Evolutionary conservation across 1,284 basidiomycete species (phyloP).

Genomic region (Waitea zeae): DNA sequence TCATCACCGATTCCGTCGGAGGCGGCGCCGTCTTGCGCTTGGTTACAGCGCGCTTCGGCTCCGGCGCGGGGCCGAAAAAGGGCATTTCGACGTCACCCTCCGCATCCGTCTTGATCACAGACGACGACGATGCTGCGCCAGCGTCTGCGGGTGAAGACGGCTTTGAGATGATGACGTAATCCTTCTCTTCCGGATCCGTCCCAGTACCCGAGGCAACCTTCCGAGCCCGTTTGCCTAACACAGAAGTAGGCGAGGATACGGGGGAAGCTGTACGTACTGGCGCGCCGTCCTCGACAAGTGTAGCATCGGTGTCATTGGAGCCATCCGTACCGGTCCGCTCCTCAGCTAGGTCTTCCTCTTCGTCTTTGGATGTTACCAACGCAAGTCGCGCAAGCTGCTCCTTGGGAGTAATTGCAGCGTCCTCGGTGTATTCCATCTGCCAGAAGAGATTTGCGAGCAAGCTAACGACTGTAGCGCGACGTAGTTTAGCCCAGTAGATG

Average conservation of each 20-base stretch:
- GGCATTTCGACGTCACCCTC: no score
- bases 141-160: no score
- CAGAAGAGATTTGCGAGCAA: constrained; percentile 69
- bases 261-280: constrained; percentile 10
- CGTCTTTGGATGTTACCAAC: constrained; percentile 77
- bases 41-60: no score
- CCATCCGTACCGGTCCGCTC: constrained; percentile 56
- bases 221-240: no score
- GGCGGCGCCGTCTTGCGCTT: no score
- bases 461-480: constrained; percentile 40
- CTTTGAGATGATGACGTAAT: no score
- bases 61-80: no score
- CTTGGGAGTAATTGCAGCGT: constrained; percentile 62
- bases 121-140: no score
- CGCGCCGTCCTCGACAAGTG: constrained; percentile 60
- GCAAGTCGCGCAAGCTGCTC: constrained; percentile 87
- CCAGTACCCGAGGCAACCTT: no score
- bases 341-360: constrained; percentile 72
- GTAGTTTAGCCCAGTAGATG: constrained; percentile 8
- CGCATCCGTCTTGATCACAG: no score
- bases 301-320: constrained; percentile 73
- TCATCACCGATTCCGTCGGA: no score
- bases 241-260: constrained; percentile 12
- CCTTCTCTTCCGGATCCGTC: no score
- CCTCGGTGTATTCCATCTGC: constrained; percentile 53